Evolutionary conservation across 75 land plant species (phyloP), one percentile per base, ranked within the genome.

Genomic region (Sequoiadendron giganteum): DNA sequence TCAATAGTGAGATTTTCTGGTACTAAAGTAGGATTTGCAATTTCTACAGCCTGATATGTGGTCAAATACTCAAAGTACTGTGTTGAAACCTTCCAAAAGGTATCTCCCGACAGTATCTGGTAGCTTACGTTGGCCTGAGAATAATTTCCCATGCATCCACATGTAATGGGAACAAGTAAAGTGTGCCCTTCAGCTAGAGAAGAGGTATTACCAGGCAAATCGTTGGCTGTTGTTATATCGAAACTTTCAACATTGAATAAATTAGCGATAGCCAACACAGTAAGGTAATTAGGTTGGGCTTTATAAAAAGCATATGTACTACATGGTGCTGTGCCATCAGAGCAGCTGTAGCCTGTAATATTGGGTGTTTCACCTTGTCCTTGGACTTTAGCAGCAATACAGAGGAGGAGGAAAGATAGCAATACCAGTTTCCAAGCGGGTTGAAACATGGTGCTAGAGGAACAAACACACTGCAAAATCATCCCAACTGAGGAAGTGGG

Each of bases 131-230:
- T 52, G 55, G 55, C 55, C 16, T 52, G 55, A 52, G 55, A 52
- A 52, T 52, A 52, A 52, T 14, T 52, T 52, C 55, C 15, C 55
- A 52, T 52, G 15, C 55, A 52, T 14, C 86, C 89, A 87, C 97
- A 96, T 40, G n/a, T 42, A 36, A 94, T 82, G 55, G 97, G 97
- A 39, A 96, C 84, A 36, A 92, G 88, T 61, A 96, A 86, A 14
- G 91, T 61, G 86, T 95, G 93, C 47, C 86, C 89, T 3, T 88
- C 87, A 61, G 16, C 4, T 14, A 96, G 87, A 9, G 25, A n/a
- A 40, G 18, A 15, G 15, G 86, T 76, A 43, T 88, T 88, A 39
- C 83, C 85, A 36, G 86, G 56, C 28, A 95, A 73, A 19, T 83
- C 86, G 39, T 91, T 94, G 45, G 91, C 91, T 16, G 58, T 76